Evolutionary conservation across 2,329 filamentous ascomycete genomes (phyloP).

Genomic region (Sporothrix globosa): DNA sequence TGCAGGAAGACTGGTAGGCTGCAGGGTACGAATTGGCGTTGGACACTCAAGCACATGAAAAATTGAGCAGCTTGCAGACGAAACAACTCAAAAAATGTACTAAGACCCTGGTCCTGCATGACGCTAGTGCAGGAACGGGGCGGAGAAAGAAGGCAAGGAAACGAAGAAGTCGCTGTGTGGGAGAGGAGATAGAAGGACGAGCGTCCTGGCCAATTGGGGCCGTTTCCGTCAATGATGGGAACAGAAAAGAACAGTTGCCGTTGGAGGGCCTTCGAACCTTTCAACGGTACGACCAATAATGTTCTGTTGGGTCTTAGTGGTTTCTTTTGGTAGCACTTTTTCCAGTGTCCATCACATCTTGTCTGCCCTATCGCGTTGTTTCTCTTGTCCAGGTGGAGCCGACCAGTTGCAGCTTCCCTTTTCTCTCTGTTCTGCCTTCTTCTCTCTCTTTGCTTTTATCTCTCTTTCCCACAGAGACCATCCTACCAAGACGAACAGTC

Average conservation of each 20-base stretch:
- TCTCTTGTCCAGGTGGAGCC: slow-evolving; percentile 20
- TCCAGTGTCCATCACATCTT: background rate
- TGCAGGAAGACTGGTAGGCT: background rate
- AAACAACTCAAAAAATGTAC: background rate
- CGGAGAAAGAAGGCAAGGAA: background rate
- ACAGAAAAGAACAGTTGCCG: background rate
- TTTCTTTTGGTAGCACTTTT: slow-evolving; percentile 14
- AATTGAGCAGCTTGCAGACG: background rate
- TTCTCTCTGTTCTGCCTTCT: background rate
- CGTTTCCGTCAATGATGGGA: background rate
- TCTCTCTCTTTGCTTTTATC: background rate
- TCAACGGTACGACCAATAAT: background rate
- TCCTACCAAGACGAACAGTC: background rate
- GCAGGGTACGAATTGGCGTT: background rate
- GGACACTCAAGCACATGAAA: slow-evolving; percentile 22
- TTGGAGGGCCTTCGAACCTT: background rate
- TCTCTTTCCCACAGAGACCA: background rate
- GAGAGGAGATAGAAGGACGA: slow-evolving; percentile 4
- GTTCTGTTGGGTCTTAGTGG: background rate
- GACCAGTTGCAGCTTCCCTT: background rate
- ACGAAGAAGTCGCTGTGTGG: background rate
- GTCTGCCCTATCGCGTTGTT: background rate
- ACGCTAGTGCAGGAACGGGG: slow-evolving; percentile 34
- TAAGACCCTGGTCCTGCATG: slow-evolving; percentile 28
- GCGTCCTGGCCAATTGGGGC: slow-evolving; percentile 10